A percentile compares a stretch with the other conserved stretches of the same genome.
Conservation (phyloP, 768 basidiomycete genomes). For the Mycena amicta region DNA sequence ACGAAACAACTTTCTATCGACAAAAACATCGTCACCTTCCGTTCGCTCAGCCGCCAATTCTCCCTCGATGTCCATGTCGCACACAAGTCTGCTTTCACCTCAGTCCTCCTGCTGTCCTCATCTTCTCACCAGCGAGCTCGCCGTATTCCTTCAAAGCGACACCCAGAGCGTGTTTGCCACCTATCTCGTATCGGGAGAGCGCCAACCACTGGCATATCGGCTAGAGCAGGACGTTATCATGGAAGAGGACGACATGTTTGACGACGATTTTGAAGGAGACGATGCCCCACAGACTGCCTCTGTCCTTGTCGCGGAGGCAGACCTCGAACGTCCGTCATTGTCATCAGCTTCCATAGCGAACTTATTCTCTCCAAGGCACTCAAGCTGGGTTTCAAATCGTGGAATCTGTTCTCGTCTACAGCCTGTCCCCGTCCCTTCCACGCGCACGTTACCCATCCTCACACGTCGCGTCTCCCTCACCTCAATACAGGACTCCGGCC, state of each 20-base stretch:
- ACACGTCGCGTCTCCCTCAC: constrained; percentile 3
- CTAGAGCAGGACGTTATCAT: constrained; percentile 39
- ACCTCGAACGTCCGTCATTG: constrained; percentile 64
- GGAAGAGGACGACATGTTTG: constrained; percentile 37
- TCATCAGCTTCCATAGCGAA: too few relatives aligned
- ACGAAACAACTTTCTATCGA: constrained; percentile 56
- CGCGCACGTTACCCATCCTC: constrained; percentile 44
- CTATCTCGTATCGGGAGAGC: constrained; percentile 68
- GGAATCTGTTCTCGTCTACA: constrained; percentile 67
- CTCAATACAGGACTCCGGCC: constrained; percentile 43
- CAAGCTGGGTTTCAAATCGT: constrained; percentile 55
- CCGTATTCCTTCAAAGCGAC: constrained; percentile 52
- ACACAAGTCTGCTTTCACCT: constrained; percentile 60
- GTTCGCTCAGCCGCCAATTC: constrained; percentile 72
- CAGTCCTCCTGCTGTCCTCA: background rate
- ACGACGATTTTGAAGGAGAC: constrained; percentile 43
- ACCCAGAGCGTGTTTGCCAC: constrained; percentile 60
- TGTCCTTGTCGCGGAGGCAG: constrained; percentile 62
- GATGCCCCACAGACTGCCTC: constrained; percentile 50
- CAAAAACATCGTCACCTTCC: constrained; percentile 64
- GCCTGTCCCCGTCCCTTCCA: constrained; percentile 66
- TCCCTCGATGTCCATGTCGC: constrained; percentile 76
- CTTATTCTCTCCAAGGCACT: constrained; percentile 41
- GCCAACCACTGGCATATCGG: constrained; percentile 23
- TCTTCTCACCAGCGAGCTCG: constrained; percentile 76